Percentiles rank a stretch among this genome's conserved stretches.
phyloP scores from a whole-genome alignment of 139 green algal genomes.

The Astrephomene gubernaculifera region DNA sequence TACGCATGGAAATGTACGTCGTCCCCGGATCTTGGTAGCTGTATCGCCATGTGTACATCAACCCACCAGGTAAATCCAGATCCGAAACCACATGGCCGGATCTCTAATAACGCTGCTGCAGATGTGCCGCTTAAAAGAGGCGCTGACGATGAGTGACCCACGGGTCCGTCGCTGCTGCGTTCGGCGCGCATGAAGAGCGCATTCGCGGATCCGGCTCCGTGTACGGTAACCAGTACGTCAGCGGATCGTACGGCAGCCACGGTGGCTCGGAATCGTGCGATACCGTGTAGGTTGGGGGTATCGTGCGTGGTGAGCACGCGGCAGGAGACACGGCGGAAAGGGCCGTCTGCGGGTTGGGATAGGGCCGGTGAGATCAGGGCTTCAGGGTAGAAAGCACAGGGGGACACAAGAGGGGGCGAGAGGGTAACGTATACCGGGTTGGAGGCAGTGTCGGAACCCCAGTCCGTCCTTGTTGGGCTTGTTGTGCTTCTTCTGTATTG shows the following conservation, averaged over 20 bases:
- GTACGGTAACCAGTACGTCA: constrained; percentile 26
- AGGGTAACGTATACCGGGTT: too few relatives aligned
- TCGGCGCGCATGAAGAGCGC: background rate
- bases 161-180: background rate
- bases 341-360: background rate
- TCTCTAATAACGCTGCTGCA: constrained; percentile 1
- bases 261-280: constrained; percentile 5
- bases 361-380: too few relatives aligned
- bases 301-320: background rate
- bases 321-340: constrained; percentile 7
- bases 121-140: too few relatives aligned
- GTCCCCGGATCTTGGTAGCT: background rate
- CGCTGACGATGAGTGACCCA: too few relatives aligned
- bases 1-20: constrained; percentile 11
- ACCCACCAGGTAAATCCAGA: constrained; percentile 21
- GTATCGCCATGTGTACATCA: constrained; percentile 25
- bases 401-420: background rate
- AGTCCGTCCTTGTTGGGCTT: too few relatives aligned
- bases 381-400: too few relatives aligned
- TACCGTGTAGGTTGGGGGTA: background rate
- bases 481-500: too few relatives aligned
- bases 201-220: constrained; percentile 25
- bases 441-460: too few relatives aligned
- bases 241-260: background rate
- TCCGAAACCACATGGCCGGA: constrained; percentile 20